phyloP scores from a whole-genome alignment of 441 rosid species.

The Oxalis stricta region DNA sequence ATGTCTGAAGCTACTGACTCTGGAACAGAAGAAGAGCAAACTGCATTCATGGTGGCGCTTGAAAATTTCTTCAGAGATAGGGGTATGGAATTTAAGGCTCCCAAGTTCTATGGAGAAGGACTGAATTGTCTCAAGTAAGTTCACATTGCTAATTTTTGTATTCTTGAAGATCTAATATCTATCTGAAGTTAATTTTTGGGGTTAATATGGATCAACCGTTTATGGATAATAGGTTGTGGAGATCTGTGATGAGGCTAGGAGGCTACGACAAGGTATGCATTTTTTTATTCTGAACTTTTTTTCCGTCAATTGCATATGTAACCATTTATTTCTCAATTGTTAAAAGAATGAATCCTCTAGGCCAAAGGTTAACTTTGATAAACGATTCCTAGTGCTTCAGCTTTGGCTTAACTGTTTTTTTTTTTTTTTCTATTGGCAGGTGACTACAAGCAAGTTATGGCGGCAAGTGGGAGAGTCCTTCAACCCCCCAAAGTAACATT shows the following conservation, averaged over 20 bases:
- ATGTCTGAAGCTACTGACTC: constrained; percentile 46
- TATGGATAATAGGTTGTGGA: constrained; percentile 45
- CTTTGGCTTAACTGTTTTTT: background rate
- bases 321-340: too few relatives aligned
- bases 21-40: constrained; percentile 60
- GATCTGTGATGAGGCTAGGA: constrained; percentile 56
- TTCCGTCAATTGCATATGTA: background rate
- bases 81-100: constrained; percentile 59
- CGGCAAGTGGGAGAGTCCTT: constrained; percentile 76
- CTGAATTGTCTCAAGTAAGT: constrained; percentile 67
- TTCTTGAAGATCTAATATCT: constrained; percentile 1
- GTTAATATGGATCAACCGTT: constrained; percentile 15
- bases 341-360: background rate
- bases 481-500: constrained; percentile 64
- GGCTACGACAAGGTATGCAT: constrained; percentile 62
- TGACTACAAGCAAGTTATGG: constrained; percentile 63
- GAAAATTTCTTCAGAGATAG: constrained; percentile 42
- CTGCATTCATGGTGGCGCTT: constrained; percentile 47
- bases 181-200: constrained; percentile 1
- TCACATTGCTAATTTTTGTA: background rate
- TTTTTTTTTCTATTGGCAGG: constrained; percentile 24
- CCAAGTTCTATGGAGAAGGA: constrained; percentile 61
- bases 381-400: background rate
- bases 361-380: too few relatives aligned
- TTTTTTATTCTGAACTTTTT: background rate